phyloP scores from a whole-genome alignment of 495 filamentous ascomycete genomes.

The Podospora bellae-mahoneyi region DNA sequence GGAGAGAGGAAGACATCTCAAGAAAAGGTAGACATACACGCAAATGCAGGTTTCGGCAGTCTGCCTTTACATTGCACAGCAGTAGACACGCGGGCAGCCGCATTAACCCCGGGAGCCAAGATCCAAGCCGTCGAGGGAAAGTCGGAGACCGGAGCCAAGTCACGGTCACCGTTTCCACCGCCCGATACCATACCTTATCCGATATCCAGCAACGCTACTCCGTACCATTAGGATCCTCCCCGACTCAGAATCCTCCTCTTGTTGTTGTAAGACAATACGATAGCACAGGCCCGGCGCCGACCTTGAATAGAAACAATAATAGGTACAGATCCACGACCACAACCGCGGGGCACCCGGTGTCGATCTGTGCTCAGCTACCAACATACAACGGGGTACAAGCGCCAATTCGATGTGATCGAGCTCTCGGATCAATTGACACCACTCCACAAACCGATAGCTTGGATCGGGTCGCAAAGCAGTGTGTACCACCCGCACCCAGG shows the following conservation, averaged over 20 bases:
- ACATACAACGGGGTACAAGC: neutral
- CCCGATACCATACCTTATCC: too few species aligned
- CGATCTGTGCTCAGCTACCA: neutral
- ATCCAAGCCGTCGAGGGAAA: neutral
- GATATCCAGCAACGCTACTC: too few species aligned
- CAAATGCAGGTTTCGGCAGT: neutral
- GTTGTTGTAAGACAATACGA: neutral
- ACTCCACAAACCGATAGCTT: conserved; percentile 1
- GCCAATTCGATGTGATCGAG: conserved; percentile 1
- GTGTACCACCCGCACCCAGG: neutral
- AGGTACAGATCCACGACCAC: neutral
- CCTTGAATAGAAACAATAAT: neutral
- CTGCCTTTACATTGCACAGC: neutral
- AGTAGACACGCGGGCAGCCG: neutral
- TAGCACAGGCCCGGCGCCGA: conserved; percentile 4
- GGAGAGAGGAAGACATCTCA: neutral
- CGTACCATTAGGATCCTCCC: too few species aligned
- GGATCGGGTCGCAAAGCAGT: conserved; percentile 3
- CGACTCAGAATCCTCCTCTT: neutral
- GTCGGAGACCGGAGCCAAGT: neutral
- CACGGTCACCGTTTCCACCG: too few species aligned
- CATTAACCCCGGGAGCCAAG: neutral
- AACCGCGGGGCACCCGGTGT: conserved; percentile 1
- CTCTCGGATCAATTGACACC: neutral
- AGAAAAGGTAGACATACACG: neutral